These are phyloP conservation scores for Haplographium delicatum DNA, from an alignment of 495 filamentous ascomycete genomes.

Conservation along the genomic window DNA sequence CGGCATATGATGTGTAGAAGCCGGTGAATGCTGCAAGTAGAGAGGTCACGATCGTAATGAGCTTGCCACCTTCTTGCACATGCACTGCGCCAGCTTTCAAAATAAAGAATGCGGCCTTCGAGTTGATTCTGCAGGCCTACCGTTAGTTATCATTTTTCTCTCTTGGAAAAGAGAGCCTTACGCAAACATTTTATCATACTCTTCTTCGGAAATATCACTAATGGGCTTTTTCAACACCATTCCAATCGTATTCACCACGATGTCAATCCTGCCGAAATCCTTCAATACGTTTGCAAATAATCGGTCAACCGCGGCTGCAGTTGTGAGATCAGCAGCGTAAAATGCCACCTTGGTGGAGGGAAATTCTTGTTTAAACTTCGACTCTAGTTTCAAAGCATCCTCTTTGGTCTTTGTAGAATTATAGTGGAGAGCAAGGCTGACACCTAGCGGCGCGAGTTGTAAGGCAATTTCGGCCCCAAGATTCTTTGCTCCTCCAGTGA, in stretches of 20 bases:
- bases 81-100: conserved; percentile 32
- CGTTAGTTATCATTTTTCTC: too few species aligned
- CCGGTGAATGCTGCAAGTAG: conserved; percentile 35
- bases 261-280: conserved; percentile 25
- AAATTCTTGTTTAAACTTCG: conserved; percentile 28
- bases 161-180: conserved; percentile 28
- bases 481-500: conserved; percentile 32
- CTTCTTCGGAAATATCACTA: conserved; percentile 8
- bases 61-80: conserved; percentile 33
- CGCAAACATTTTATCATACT: conserved; percentile 31
- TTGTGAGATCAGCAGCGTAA: conserved; percentile 32
- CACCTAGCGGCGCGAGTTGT: conserved; percentile 25
- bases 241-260: conserved; percentile 15
- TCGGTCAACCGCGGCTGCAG: conserved; percentile 28
- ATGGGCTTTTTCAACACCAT: conserved; percentile 27
- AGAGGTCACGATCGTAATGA: conserved; percentile 36
- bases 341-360: conserved; percentile 27
- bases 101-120: conserved; percentile 35
- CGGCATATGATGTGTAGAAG: conserved; percentile 37
- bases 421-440: conserved; percentile 34
- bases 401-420: conserved; percentile 27
- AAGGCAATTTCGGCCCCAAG: conserved; percentile 31
- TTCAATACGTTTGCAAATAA: conserved; percentile 28
- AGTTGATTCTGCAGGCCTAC: conserved; percentile 36
- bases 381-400: conserved; percentile 24